phyloP scores from a whole-genome alignment of 129 eudicot genomes.

The Tagetes erecta region DNA sequence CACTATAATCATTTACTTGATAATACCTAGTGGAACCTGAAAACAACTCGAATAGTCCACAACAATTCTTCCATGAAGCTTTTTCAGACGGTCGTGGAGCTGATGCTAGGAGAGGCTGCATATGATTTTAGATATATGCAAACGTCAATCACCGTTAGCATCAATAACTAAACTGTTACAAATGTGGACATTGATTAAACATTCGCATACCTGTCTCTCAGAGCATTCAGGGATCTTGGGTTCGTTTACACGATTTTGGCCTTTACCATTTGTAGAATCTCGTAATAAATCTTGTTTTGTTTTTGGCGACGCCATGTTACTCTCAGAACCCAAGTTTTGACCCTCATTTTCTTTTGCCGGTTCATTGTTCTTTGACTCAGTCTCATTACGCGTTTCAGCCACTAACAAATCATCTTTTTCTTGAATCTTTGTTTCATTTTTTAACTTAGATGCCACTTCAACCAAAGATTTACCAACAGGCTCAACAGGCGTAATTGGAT shows the following conservation, averaged over 20 bases:
- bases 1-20: neutral
- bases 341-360: constrained; percentile 30
- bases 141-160: neutral
- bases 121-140: neutral
- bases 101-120: constrained; percentile 30
- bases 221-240: constrained; percentile 38
- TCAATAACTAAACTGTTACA: neutral
- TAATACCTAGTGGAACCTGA: constrained; percentile 43
- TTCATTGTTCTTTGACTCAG: constrained; percentile 18
- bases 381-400: constrained; percentile 18
- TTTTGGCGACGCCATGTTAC: constrained; percentile 24
- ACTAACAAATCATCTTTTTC: constrained; percentile 20
- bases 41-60: constrained; percentile 78
- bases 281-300: constrained; percentile 23
- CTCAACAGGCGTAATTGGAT: constrained; percentile 28
- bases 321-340: constrained; percentile 25
- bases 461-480: constrained; percentile 30
- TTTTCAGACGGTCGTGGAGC: constrained; percentile 45
- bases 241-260: constrained; percentile 34
- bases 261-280: constrained; percentile 27
- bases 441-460: constrained; percentile 32
- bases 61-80: constrained; percentile 82
- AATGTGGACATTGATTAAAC: no score
- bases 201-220: constrained; percentile 39
- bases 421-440: constrained; percentile 17